A percentile compares a stretch with the other conserved stretches of the same genome.
phyloP scores from a whole-genome alignment of 2,329 filamentous ascomycete species.

The Ophiognomonia clavigignenti-juglandacearum region DNA sequence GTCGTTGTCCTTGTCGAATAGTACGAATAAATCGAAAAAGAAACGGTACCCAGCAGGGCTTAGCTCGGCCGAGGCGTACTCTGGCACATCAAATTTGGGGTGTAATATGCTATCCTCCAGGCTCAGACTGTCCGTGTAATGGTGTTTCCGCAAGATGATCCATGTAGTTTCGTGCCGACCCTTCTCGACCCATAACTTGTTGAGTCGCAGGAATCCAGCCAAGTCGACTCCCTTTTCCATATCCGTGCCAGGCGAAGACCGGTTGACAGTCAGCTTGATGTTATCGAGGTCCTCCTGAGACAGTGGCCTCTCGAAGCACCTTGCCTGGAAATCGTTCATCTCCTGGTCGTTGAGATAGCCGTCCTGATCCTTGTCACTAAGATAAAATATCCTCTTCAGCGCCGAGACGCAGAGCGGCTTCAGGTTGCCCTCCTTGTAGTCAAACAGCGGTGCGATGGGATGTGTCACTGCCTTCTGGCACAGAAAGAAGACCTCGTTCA shows the following conservation, averaged over 20 bases:
- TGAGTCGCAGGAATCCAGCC: conserved; percentile 80
- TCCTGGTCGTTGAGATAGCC: conserved; percentile 86
- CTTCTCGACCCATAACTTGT: conserved; percentile 95
- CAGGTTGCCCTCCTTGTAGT: conserved; percentile 84
- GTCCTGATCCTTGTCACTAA: conserved; percentile 95
- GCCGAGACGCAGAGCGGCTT: conserved; percentile 88
- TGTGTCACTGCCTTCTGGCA: conserved; percentile 98
- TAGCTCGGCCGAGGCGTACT: conserved; percentile 87
- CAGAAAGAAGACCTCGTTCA: conserved; percentile 95
- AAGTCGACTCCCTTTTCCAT: conserved; percentile 72
- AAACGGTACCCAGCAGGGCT: conserved; percentile 94
- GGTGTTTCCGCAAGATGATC: conserved; percentile 91
- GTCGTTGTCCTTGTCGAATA: conserved; percentile 97
- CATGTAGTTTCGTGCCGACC: conserved; percentile 97
- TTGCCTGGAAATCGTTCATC: conserved; percentile 83
- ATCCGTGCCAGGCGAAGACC: conserved; percentile 57
- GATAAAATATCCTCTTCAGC: conserved; percentile 85
- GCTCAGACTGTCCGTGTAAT: conserved; percentile 93
- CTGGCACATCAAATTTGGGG: conserved; percentile 90
- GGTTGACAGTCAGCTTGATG: conserved; percentile 83
- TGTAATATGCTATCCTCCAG: conserved; percentile 87
- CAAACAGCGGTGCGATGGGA: conserved; percentile 92
- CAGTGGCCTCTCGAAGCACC: conserved; percentile 86
- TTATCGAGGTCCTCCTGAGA: conserved; percentile 78
- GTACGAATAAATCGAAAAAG: conserved; percentile 91